Evolutionary conservation across 2,329 filamentous ascomycete genomes (phyloP).

Genomic region (Stachybotrys elegans): DNA sequence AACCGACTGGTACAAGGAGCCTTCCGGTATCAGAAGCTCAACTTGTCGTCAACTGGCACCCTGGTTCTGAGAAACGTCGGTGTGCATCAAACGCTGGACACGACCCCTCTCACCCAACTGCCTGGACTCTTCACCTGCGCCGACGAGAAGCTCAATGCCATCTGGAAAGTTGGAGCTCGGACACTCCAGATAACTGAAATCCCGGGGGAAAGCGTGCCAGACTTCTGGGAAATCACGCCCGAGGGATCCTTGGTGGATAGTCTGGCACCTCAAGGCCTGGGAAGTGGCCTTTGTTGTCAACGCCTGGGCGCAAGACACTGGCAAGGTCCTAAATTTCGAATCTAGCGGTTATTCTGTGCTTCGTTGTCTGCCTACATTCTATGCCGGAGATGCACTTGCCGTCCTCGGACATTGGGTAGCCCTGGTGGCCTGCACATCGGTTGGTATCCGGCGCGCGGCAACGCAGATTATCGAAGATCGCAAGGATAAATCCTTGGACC

Average conservation of each 20-base stretch:
- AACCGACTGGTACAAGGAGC: slow-evolving; percentile 31
- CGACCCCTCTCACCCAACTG: slow-evolving; percentile 13
- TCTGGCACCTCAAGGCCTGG: slow-evolving; percentile 17
- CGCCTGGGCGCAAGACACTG: too few species aligned
- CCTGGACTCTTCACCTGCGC: slow-evolving; percentile 23
- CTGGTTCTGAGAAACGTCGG: slow-evolving; percentile 21
- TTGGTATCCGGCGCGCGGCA: too few species aligned
- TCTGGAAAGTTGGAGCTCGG: slow-evolving; percentile 24
- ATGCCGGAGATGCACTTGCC: too few species aligned
- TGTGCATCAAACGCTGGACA: slow-evolving; percentile 13
- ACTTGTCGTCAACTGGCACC: slow-evolving; percentile 22
- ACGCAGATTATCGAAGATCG: too few species aligned
- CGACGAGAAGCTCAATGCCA: slow-evolving; percentile 18
- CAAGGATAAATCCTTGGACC: too few species aligned
- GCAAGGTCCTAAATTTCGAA: too few species aligned
- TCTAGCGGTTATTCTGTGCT: too few species aligned
- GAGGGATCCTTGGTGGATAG: slow-evolving; percentile 23
- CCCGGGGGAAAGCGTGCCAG: slow-evolving; percentile 13
- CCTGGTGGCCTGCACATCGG: too few species aligned
- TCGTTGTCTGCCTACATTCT: too few species aligned
- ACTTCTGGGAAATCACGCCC: slow-evolving; percentile 19
- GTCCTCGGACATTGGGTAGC: too few species aligned
- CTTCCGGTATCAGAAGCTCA: slow-evolving; percentile 31
- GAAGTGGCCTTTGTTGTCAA: background rate
- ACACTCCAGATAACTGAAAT: slow-evolving; percentile 21